phyloP scores from a whole-genome alignment of 768 basidiomycete species.

The Hydnum rufescens region DNA sequence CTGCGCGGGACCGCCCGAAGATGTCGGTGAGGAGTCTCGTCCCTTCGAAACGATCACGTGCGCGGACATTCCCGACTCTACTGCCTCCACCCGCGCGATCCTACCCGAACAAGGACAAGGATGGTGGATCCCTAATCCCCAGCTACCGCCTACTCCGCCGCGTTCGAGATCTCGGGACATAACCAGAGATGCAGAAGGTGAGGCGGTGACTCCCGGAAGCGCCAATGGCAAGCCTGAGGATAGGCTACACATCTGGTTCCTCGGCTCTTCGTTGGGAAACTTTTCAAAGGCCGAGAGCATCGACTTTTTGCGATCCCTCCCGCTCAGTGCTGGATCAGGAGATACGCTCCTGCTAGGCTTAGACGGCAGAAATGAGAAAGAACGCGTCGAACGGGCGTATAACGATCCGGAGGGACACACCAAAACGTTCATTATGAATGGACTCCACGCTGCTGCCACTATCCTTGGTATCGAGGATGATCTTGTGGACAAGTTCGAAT shows the following conservation, averaged over 20 bases:
- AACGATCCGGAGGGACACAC: slow-evolving; percentile 63
- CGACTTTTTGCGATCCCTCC: slow-evolving; percentile 57
- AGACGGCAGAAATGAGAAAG: slow-evolving; percentile 57
- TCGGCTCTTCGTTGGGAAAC: slow-evolving; percentile 86
- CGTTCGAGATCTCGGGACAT: not conserved
- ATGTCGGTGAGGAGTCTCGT: too few relatives aligned
- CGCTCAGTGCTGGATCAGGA: slow-evolving; percentile 34
- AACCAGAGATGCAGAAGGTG: not conserved
- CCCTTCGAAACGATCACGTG: not conserved
- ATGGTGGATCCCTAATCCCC: not conserved
- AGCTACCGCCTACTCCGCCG: not conserved
- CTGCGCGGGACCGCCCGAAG: too few relatives aligned
- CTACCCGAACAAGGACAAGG: too few relatives aligned
- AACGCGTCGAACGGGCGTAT: slow-evolving; percentile 68
- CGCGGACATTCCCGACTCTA: not conserved
- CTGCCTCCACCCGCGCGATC: not conserved
- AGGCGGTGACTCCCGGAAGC: too few relatives aligned
- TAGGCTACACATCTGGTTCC: slow-evolving; percentile 71
- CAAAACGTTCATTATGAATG: slow-evolving; percentile 68
- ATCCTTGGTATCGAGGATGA: slow-evolving; percentile 46
- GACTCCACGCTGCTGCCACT: slow-evolving; percentile 45
- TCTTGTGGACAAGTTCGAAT: slow-evolving; percentile 46
- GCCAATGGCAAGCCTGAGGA: too few relatives aligned
- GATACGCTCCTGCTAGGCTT: slow-evolving; percentile 28
- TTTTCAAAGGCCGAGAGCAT: slow-evolving; percentile 52